Evolutionary conservation across 129 eudicot species (phyloP), one percentile per base, ranked within the genome.

Genomic region (Daucus carota): DNA sequence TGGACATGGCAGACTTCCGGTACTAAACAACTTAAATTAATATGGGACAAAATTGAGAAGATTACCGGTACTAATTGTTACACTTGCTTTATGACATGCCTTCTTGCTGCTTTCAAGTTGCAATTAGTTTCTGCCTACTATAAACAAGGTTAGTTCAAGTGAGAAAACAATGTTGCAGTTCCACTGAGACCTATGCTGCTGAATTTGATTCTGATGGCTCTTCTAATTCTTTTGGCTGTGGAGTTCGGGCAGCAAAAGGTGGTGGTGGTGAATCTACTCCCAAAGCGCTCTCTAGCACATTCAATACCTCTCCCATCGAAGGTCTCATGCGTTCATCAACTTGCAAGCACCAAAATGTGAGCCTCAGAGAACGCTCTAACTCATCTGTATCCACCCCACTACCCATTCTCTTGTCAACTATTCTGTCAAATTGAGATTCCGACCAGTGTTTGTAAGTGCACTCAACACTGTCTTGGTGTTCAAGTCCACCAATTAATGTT

Each of bases 341-440:
- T 47, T 90, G 96, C 71, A 90, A 82, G 77, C 90, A 90, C 96
- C 92, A 87, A 71, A 87, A 87, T 75, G 88, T 87, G n/a, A 87
- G 88, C 42, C 96, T 81, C 85, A 87, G 40, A 6, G 80, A 77
- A 0, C 92, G 86, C 75, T 90, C 96, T 76, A 90, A 59, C 69
- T 85, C 85, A n/a, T 87, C 80, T 4, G 50, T 31, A 59, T 87
- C 78, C 15, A 85, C 82, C 44, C 81, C 86, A n/a, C 81, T 86
- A 66, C 83, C 84, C 36, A 87, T 73, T 52, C 80, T 79, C 29
- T 62, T 38, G 74, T 90, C 89, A 18, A 74, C 78, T 48, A 87
- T 74, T 63, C 48, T 80, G 66, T 46, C 76, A 8, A 45, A 75
- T 5, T 78, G 69, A 59, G 81, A 86, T 12, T 70, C 75, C 17